Evolutionary conservation across 352 stramenopile genomes (phyloP), one percentile per base, ranked within the genome.

Genomic region (Pythium myriotylum): DNA sequence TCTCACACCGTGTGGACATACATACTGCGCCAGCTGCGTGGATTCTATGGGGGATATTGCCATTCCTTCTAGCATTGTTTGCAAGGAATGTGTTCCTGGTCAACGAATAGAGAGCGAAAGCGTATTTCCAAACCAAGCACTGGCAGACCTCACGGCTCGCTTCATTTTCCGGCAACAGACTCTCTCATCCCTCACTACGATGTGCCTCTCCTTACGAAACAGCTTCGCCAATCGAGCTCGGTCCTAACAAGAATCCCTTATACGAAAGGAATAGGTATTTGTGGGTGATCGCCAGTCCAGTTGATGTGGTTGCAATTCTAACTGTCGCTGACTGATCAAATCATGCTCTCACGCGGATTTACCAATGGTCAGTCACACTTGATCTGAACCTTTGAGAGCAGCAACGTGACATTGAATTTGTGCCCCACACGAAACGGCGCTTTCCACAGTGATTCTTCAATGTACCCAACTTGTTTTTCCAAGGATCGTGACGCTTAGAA

Each of bases 91-190:
- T 40, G 33, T 55, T 19, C 29, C 43, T 8, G 39, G 45, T 0
- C 53, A 54, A 32, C 63, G 48, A 13, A 56, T 61, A 35, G 68
- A 77, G 32, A 77, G 70, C 1, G 77, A 86, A 41, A 77, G 69
- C 33, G 66, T 91, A 29, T 92, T 91, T 52, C 64, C 79, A 1
- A 92, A 92, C 61, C 73, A 84, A 4, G 76, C 79, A 17, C 68
- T 92, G 1, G 84, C 77, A 0, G 84, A 92, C 41, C 72, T 92
- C 46, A 89, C 84, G 1, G 79, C 79, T 39, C 74, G 81, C 14
- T 92, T 91, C 49, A 70, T 89, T 23, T 91, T 89, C 53, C 79
- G 84, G 2, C 84, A 91, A 59, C 84, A 92, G 58, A 81, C 68
- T 12, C 66, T 92, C 19, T 80, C 81, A 0, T 74, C 72, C 9